Evolutionary conservation across 805 yeast species (phyloP).

Genomic region (Suhomyces sp.): DNA sequence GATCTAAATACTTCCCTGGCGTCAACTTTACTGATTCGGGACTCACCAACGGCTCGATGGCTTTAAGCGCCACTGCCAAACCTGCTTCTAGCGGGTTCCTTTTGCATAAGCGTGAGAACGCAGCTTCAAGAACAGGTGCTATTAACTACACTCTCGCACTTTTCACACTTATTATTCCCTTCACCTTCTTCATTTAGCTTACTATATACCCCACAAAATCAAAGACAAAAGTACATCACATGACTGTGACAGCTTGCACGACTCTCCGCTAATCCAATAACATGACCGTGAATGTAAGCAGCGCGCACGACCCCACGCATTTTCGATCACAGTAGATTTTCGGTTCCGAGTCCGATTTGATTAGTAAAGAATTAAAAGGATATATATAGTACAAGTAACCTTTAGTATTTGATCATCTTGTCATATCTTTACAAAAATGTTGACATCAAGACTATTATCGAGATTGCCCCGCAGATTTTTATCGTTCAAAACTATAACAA

Average conservation of each 20-base stretch:
- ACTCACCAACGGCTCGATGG: constrained; percentile 23
- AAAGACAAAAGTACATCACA: not conserved
- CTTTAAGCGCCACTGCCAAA: not conserved
- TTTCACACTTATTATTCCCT: not conserved
- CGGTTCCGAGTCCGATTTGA: constrained; percentile 3
- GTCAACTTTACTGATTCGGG: constrained; percentile 30
- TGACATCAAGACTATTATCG: not conserved
- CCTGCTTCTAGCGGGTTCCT: not conserved
- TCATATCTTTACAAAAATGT: not conserved
- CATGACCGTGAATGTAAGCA: not conserved
- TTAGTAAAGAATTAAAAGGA: not conserved
- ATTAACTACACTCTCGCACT: not conserved
- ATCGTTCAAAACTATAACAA: constrained; percentile 48
- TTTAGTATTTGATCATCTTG: not conserved
- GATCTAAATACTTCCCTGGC: constrained; percentile 16
- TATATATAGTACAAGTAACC: not conserved
- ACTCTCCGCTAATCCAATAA: not conserved
- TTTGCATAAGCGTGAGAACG: constrained; percentile 1
- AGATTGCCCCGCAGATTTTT: constrained; percentile 18
- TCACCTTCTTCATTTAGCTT: not conserved
- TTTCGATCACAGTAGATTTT: not conserved
- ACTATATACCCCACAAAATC: not conserved
- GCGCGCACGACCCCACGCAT: constrained; percentile 1
- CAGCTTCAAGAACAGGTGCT: not conserved
- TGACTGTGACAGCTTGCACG: not conserved